These are phyloP conservation scores for Vinca major DNA, from an alignment of 305 asterid genomes.

Conservation along the genomic window DNA sequence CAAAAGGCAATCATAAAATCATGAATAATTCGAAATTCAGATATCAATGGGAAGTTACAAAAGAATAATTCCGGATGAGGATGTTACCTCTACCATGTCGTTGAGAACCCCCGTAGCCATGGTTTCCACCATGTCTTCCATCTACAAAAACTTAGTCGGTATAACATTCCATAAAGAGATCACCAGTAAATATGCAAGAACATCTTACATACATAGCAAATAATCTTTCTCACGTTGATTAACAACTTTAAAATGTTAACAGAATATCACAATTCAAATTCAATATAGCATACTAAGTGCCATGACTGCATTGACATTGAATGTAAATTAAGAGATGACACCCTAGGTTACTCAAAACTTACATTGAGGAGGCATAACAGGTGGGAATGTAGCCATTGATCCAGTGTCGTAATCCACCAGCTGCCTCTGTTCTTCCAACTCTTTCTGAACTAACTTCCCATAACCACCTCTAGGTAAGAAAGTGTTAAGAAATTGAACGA, in stretches of 20 bases:
- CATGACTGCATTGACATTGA: not conserved
- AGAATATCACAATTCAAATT: not conserved
- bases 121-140: conserved; percentile 70
- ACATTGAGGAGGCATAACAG: conserved; percentile 60
- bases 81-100: conserved; percentile 72
- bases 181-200: not conserved
- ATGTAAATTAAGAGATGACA: conserved; percentile 8
- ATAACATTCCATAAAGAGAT: conserved; percentile 6
- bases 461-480: conserved; percentile 88
- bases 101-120: conserved; percentile 62
- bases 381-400: conserved; percentile 58
- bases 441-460: conserved; percentile 87
- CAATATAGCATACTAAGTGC: not conserved
- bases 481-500: conserved; percentile 35
- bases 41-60: not conserved
- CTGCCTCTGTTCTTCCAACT: conserved; percentile 92
- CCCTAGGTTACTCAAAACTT: conserved; percentile 26
- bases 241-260: not conserved
- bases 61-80: not conserved
- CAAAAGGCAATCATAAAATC: conserved; percentile 17
- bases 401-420: conserved; percentile 87
- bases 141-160: conserved; percentile 37
- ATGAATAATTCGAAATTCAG: not conserved
- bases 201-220: not conserved
- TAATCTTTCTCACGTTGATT: not conserved